phyloP scores from a whole-genome alignment of 192 early-diverging fungal genomes.

The Backusella tarrabulga region DNA sequence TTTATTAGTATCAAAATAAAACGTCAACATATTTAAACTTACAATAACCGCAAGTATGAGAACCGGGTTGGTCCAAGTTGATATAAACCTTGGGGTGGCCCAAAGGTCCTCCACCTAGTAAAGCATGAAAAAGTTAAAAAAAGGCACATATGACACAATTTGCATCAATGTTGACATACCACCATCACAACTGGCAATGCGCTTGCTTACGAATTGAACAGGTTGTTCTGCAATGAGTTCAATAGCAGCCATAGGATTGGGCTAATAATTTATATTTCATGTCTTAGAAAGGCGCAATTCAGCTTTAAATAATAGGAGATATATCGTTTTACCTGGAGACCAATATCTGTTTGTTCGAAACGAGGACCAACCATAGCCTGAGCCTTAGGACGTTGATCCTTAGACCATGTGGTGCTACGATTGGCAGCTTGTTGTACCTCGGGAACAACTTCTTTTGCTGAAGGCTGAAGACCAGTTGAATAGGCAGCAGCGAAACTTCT shows the following conservation, averaged over 20 bases:
- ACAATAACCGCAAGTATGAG: constrained; percentile 82
- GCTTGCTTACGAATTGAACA: constrained; percentile 70
- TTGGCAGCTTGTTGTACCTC: constrained; percentile 68
- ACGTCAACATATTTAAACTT: constrained; percentile 27
- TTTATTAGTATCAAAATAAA: not conserved
- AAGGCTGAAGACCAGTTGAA: constrained; percentile 20
- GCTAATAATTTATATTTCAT: constrained; percentile 42
- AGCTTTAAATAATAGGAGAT: not conserved
- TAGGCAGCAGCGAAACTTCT: constrained; percentile 15
- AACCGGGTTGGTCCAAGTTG: constrained; percentile 72
- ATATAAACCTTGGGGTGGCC: constrained; percentile 96
- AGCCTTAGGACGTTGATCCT: constrained; percentile 67
- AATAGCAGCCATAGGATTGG: constrained; percentile 86
- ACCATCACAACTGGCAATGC: constrained; percentile 83
- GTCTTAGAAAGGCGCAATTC: not conserved
- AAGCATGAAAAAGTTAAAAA: constrained; percentile 11
- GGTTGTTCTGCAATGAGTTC: constrained; percentile 91
- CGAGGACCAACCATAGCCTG: constrained; percentile 75
- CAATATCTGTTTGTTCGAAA: constrained; percentile 83
- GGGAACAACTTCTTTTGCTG: constrained; percentile 22
- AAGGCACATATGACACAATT: not conserved
- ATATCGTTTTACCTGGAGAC: constrained; percentile 60
- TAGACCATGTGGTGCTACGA: constrained; percentile 73
- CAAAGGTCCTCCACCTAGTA: constrained; percentile 75
- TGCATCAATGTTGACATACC: constrained; percentile 43